Conservation (phyloP, 331 rosid genomes). For the Erythrophleum ivorense region DNA sequence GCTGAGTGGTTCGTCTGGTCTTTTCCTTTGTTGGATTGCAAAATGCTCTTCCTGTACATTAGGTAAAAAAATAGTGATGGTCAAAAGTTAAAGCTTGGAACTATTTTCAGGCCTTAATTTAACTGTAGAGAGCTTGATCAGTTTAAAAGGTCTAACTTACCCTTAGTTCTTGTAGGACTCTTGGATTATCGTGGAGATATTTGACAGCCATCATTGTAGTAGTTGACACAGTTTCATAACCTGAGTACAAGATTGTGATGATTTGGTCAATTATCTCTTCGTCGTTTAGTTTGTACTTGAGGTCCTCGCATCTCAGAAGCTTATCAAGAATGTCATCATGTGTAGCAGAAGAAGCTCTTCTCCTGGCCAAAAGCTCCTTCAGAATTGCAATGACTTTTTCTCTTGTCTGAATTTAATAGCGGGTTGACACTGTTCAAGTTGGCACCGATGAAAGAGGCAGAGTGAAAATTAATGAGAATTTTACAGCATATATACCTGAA, state of each 20-base stretch:
- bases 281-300: conserved; percentile 54
- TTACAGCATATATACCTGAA: conserved; percentile 49
- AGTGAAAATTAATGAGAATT: background rate
- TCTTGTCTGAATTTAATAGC: conserved; percentile 55
- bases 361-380: conserved; percentile 53
- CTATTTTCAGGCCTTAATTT: background rate
- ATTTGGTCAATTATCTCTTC: conserved; percentile 75
- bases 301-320: conserved; percentile 51
- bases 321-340: conserved; percentile 62
- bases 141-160: conserved; percentile 44
- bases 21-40: conserved; percentile 57
- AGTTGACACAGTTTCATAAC: conserved; percentile 83
- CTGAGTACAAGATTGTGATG: conserved; percentile 68
- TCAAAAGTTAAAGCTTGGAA: background rate
- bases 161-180: conserved; percentile 64
- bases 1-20: conserved; percentile 51
- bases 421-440: conserved; percentile 5
- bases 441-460: background rate
- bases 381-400: conserved; percentile 52
- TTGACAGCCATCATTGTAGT: conserved; percentile 87
- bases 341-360: conserved; percentile 58
- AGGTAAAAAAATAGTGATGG: background rate
- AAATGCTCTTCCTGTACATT: conserved; percentile 72
- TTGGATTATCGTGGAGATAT: conserved; percentile 78
- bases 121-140: background rate